These are phyloP conservation scores for Persicaria maculosa DNA, from an alignment of 148 eudicot genomes.

Conservation along the genomic window DNA sequence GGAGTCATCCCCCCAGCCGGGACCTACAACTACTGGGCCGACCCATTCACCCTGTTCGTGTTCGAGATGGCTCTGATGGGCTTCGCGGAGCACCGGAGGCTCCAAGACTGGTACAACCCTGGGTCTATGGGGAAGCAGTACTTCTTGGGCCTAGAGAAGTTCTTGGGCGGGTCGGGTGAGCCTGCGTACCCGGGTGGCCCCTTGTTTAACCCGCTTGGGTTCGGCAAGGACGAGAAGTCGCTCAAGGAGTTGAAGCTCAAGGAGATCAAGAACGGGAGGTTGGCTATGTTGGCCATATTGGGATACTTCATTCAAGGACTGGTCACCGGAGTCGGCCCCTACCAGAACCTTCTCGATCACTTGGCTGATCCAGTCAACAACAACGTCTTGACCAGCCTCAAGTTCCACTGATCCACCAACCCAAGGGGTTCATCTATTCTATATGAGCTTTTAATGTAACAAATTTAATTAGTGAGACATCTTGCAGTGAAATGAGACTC, in stretches of 20 bases:
- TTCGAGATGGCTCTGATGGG: slow-evolving; percentile 93
- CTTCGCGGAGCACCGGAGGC: slow-evolving; percentile 91
- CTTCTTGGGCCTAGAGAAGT: slow-evolving; percentile 81
- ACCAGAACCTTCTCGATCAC: slow-evolving; percentile 86
- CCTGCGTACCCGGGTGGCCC: slow-evolving; percentile 99
- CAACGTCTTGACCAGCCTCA: slow-evolving; percentile 88
- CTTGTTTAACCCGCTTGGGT: slow-evolving; percentile 87
- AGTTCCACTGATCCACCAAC: slow-evolving; percentile 56
- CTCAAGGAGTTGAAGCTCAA: slow-evolving; percentile 85
- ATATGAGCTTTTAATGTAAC: not conserved
- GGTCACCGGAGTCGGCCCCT: slow-evolving; percentile 96
- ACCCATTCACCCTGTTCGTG: slow-evolving; percentile 74
- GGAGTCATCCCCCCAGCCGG: slow-evolving; percentile 98
- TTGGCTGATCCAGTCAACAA: slow-evolving; percentile 96
- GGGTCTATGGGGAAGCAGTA: slow-evolving; percentile 97
- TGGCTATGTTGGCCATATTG: slow-evolving; percentile 90
- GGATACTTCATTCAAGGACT: slow-evolving; percentile 81
- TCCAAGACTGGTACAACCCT: slow-evolving; percentile 88
- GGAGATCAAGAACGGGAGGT: slow-evolving; percentile 90
- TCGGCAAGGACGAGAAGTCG: slow-evolving; percentile 94
- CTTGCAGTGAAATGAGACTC: not conserved
- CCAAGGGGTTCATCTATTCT: not conserved
- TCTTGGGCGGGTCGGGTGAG: slow-evolving; percentile 67
- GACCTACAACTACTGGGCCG: slow-evolving; percentile 95
- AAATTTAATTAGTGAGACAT: not conserved